Conservation (phyloP, 805 yeast species). For the Nakazawaea laoshanensis region DNA sequence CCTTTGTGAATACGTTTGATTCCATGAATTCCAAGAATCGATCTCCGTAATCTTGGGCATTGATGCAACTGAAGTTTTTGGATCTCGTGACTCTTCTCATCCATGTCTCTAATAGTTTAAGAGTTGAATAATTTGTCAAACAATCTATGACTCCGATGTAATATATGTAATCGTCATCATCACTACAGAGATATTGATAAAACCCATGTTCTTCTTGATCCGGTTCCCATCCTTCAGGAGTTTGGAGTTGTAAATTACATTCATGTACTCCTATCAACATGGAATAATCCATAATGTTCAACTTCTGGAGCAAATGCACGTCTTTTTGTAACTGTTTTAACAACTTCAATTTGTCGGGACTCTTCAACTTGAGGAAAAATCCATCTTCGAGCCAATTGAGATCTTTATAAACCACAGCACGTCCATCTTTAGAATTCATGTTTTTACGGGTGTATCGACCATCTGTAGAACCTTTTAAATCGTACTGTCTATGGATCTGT, state of each 20-base stretch:
- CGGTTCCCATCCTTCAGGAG: constrained; percentile 24
- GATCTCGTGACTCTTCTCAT: constrained; percentile 70
- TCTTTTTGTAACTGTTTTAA: constrained; percentile 68
- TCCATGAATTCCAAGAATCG: constrained; percentile 70
- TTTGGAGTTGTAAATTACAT: constrained; percentile 37
- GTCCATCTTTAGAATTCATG: constrained; percentile 19
- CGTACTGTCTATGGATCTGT: constrained; percentile 78
- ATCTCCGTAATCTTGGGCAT: constrained; percentile 85
- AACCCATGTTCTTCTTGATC: constrained; percentile 13
- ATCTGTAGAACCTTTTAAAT: constrained; percentile 86
- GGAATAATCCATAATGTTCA: constrained; percentile 95
- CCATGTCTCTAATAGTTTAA: constrained; percentile 77
- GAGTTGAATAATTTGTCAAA: constrained; percentile 67
- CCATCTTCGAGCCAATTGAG: constrained; percentile 74
- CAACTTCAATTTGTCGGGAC: constrained; percentile 50
- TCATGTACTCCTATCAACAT: constrained; percentile 84
- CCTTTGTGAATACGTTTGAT: constrained; percentile 47
- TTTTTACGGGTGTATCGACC: constrained; percentile 55
- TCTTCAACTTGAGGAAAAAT: constrained; percentile 67
- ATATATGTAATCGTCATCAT: constrained; percentile 63
- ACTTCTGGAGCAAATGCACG: constrained; percentile 57
- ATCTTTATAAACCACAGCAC: constrained; percentile 64
- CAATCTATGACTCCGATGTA: constrained; percentile 94
- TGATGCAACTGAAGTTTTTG: constrained; percentile 69
- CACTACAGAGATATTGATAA: constrained; percentile 70